These are phyloP conservation scores for Mycena vitilis DNA, from an alignment of 768 basidiomycete species.

Conservation along the genomic window DNA sequence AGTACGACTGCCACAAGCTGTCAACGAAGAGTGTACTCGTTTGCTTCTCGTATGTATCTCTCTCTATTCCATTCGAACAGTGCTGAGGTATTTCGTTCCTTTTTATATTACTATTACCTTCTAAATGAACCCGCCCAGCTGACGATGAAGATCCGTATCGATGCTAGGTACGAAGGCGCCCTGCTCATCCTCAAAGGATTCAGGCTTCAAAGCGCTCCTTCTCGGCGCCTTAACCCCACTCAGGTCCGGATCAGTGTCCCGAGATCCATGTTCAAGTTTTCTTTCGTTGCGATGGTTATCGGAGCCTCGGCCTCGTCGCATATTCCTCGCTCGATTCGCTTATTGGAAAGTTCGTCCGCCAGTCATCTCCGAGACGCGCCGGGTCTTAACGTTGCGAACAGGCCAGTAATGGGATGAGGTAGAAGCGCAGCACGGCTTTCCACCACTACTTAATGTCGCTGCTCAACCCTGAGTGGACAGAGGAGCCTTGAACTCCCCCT, in stretches of 20 bases:
- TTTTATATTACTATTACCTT: neutral
- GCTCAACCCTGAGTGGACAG: conserved; percentile 6
- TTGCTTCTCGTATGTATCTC: conserved; percentile 6
- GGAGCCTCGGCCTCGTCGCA: conserved; percentile 32
- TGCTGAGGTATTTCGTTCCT: neutral
- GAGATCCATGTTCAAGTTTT: conserved; percentile 17
- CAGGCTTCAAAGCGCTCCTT: conserved; percentile 14
- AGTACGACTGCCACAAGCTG: neutral
- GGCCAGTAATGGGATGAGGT: conserved; percentile 29
- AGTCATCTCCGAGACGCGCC: conserved; percentile 36
- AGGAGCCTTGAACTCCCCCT: neutral
- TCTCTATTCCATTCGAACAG: conserved; percentile 6
- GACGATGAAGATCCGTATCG: conserved; percentile 26
- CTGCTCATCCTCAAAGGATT: conserved; percentile 8
- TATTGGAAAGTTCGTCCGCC: conserved; percentile 20
- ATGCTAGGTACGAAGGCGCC: conserved; percentile 22
- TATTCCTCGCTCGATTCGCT: conserved; percentile 18
- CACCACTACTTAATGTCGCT: conserved; percentile 9
- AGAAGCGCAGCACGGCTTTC: conserved; percentile 24
- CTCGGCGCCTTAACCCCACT: conserved; percentile 20
- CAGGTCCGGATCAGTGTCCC: conserved; percentile 25
- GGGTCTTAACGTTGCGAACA: conserved; percentile 24
- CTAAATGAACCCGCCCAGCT: conserved; percentile 10
- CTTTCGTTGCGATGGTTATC: conserved; percentile 33
- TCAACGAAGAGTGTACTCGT: neutral